Evolutionary conservation across 2,329 filamentous ascomycete genomes (phyloP).

Genomic region (Penicillium sp.): DNA sequence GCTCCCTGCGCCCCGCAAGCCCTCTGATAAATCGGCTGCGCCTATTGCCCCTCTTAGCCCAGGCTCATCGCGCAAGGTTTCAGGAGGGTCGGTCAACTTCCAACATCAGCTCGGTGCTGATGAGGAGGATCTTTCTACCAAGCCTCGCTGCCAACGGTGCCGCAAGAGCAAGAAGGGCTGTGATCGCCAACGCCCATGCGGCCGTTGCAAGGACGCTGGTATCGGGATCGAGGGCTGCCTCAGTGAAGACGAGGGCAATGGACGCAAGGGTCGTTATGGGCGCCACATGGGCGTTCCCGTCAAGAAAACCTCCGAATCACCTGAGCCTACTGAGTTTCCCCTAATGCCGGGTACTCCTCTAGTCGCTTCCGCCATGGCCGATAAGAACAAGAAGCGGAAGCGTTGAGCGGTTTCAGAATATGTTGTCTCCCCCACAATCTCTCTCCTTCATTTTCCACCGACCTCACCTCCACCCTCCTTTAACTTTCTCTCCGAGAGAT

Average conservation of each 20-base stretch:
- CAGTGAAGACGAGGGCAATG: slow-evolving; percentile 97
- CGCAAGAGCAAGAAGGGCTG: slow-evolving; percentile 99
- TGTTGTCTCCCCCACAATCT: slow-evolving; percentile 2
- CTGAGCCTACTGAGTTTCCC: slow-evolving; percentile 53
- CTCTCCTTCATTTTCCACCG: slow-evolving; percentile 8
- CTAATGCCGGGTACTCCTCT: slow-evolving; percentile 34
- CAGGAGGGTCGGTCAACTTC: slow-evolving; percentile 62
- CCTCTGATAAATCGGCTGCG: slow-evolving; percentile 33
- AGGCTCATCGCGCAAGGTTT: slow-evolving; percentile 56
- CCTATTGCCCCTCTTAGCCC: slow-evolving; percentile 31
- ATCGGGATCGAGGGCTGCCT: slow-evolving; percentile 91
- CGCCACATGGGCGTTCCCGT: slow-evolving; percentile 68
- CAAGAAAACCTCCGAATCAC: slow-evolving; percentile 52
- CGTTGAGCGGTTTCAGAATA: slow-evolving; percentile 42
- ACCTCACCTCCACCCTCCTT: slow-evolving; percentile 9
- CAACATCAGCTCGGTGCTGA: slow-evolving; percentile 64
- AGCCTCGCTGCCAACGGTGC: slow-evolving; percentile 96
- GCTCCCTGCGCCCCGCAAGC: slow-evolving; percentile 38
- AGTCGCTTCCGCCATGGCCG: slow-evolving; percentile 38
- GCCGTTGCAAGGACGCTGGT: slow-evolving; percentile 92
- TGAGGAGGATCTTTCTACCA: slow-evolving; percentile 89
- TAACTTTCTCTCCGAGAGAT: slow-evolving; percentile 10
- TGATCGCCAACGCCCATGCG: slow-evolving; percentile 92
- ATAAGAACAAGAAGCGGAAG: slow-evolving; percentile 72
- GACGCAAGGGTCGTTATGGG: slow-evolving; percentile 88